These are phyloP conservation scores for Brassica juncea DNA, from an alignment of 345 rosid genomes.

Conservation along the genomic window DNA sequence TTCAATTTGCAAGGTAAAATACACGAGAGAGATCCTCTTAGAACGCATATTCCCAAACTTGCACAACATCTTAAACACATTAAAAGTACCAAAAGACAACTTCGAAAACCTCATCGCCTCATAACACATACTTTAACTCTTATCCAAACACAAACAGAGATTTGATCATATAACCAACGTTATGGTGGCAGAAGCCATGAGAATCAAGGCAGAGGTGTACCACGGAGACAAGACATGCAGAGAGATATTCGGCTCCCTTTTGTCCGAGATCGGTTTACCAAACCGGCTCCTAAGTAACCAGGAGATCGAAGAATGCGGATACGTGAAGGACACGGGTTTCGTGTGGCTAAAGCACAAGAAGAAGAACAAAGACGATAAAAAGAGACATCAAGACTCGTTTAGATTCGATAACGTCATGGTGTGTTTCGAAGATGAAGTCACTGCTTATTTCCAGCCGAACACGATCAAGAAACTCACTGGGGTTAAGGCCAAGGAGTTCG, in stretches of 20 bases:
- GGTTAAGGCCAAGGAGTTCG: constrained; percentile 70
- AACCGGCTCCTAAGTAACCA: constrained; percentile 52
- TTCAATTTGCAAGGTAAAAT: constrained; percentile 22
- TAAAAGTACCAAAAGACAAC: background rate
- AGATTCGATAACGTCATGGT: constrained; percentile 55
- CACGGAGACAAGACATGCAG: constrained; percentile 64
- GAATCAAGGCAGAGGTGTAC: constrained; percentile 65
- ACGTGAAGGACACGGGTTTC: constrained; percentile 71
- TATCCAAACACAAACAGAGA: constrained; percentile 2
- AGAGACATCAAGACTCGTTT: background rate
- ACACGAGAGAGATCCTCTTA: constrained; percentile 34
- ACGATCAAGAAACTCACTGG: constrained; percentile 73
- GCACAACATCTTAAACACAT: constrained; percentile 12
- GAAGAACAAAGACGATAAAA: constrained; percentile 11
- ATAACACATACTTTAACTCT: constrained; percentile 10
- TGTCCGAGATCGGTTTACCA: constrained; percentile 64
- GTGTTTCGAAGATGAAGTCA: constrained; percentile 55
- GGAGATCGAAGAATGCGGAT: constrained; percentile 75
- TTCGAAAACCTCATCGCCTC: background rate
- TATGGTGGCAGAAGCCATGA: constrained; percentile 53
- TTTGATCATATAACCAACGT: background rate
- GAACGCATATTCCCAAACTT: constrained; percentile 33
- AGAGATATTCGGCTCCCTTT: constrained; percentile 46
- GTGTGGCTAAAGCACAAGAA: constrained; percentile 71
- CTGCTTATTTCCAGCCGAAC: constrained; percentile 58